Evolutionary conservation across 441 rosid genomes (phyloP).

Genomic region (Rhodomyrtus psidioides): DNA sequence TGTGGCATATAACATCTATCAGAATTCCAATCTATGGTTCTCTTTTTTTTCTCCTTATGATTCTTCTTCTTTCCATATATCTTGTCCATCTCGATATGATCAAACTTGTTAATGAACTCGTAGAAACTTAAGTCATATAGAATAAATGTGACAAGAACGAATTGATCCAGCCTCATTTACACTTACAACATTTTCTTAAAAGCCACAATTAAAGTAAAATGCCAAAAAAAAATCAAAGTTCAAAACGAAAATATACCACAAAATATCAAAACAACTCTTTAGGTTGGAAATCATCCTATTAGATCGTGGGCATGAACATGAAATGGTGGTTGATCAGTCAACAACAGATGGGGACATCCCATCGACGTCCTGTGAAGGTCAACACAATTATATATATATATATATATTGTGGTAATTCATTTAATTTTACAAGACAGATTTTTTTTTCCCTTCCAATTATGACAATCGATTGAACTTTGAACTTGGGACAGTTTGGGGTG

Average conservation of each 20-base stretch:
- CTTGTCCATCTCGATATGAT: not conserved
- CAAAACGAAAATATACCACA: too few species aligned
- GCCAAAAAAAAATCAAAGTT: not conserved
- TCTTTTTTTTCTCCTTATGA: too few species aligned
- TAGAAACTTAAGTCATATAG: not conserved
- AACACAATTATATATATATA: not conserved
- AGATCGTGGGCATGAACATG: not conserved
- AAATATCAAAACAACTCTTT: not conserved
- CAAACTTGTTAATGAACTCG: fast-evolving
- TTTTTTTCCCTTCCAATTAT: not conserved
- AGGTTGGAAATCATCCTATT: not conserved
- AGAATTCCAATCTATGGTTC: not conserved
- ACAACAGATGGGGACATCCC: not conserved
- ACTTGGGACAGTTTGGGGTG: conserved; percentile 2
- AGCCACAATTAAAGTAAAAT: not conserved
- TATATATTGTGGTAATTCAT: not conserved
- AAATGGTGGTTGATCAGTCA: not conserved
- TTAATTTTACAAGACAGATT: not conserved
- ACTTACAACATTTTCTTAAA: not conserved
- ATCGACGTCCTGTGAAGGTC: not conserved
- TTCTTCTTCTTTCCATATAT: not conserved
- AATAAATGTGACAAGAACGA: not conserved
- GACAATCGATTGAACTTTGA: conserved; percentile 2
- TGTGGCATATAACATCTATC: not conserved
- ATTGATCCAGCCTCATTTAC: not conserved